These are phyloP conservation scores for Begonia masoniana DNA, from an alignment of 306 rosid genomes.

Conservation along the genomic window DNA sequence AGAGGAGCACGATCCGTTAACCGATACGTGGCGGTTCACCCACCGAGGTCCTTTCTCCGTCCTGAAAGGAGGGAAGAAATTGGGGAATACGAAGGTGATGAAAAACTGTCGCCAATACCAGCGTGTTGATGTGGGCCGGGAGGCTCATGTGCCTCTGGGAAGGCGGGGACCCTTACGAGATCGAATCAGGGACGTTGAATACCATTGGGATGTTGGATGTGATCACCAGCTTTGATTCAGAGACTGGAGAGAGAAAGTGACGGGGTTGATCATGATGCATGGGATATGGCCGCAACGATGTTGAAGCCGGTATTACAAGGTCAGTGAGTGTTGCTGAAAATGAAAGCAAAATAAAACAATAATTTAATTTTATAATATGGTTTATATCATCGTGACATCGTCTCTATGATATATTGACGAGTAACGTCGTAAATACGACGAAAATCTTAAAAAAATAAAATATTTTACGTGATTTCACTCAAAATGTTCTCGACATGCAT, in stretches of 20 bases:
- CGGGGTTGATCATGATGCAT: slow-evolving; percentile 23
- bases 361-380: too few species aligned
- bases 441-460: too few species aligned
- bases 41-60: slow-evolving; percentile 90
- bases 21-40: slow-evolving; percentile 53
- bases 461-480: too few species aligned
- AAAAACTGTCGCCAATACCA: slow-evolving; percentile 93
- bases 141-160: slow-evolving; percentile 82
- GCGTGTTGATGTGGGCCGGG: slow-evolving; percentile 66
- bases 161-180: slow-evolving; percentile 91
- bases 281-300: slow-evolving; percentile 51
- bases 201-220: slow-evolving; percentile 41
- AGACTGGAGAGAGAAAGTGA: background rate
- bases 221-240: slow-evolving; percentile 20
- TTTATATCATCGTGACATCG: too few species aligned
- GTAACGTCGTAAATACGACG: too few species aligned
- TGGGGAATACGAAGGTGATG: slow-evolving; percentile 95
- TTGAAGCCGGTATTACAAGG: slow-evolving; percentile 77
- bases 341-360: too few species aligned
- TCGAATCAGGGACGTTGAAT: slow-evolving; percentile 43
- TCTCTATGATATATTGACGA: too few species aligned
- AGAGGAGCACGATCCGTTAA: slow-evolving; percentile 56
- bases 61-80: slow-evolving; percentile 59
- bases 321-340: slow-evolving; percentile 1
- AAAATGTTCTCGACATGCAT: too few species aligned